Evolutionary conservation across 129 eudicot species (phyloP), one percentile per base, ranked within the genome.

Genomic region (Flaveria bidentis): DNA sequence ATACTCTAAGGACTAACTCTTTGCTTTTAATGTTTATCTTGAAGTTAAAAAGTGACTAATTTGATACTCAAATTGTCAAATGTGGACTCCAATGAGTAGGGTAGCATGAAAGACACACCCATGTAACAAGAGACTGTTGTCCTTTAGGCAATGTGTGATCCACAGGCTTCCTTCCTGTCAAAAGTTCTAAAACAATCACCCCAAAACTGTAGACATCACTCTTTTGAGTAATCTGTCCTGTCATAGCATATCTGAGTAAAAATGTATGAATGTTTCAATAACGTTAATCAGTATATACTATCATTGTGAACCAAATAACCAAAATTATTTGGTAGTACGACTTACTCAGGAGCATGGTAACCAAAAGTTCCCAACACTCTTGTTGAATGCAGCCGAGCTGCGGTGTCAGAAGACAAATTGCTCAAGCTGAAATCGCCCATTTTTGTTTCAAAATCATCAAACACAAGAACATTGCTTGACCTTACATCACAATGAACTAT

Each of bases 91-190:
- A 18, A 18, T 6, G 50, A 39, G 46, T 17, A 49, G 53, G 15
- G 13, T 28, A 52, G 66, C 66, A 26, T 10, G 66, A 15, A 45
- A 67, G 39, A 77, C 85, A 28, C 49, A 90, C 96, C 96, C 96
- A 90, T 57, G 96, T 90, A 74, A 90, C 96, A 78, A 90, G 89
- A 85, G 90, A 85, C 10, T 90, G 96, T 75, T 90, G 92, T 55
- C 96, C 96, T 86, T 90, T 87, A 2, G 92, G 96, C 96, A 90
- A 87, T 61, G 92, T 90, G 81, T 90, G 92, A 80, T 90, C 96
- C 61, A 90, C 96, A 22, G 96, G 92, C 69, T 87, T 90, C 74
- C 96, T 83, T 73, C 69, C 69, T 6, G 69, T 63, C 46, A 63
- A 63, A 63, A 63, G 69, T 63, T 63, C 69, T 63, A 63, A 63